Evolutionary conservation across 257 asterid species (phyloP).

Genomic region (Capsicum baccatum): DNA sequence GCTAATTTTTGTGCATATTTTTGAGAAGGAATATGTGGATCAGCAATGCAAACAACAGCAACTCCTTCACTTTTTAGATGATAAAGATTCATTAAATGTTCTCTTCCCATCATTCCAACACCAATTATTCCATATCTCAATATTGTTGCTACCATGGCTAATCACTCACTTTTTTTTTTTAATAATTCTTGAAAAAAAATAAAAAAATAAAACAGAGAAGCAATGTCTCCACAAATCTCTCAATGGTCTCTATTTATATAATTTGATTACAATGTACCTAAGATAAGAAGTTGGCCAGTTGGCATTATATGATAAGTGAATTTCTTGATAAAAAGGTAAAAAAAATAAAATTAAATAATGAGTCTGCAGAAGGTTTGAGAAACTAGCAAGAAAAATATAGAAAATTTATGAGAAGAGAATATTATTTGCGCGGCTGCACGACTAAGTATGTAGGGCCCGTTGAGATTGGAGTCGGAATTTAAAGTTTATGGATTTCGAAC

Average conservation of each 20-base stretch:
- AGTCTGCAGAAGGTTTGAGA: background rate
- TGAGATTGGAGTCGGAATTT: too few species aligned
- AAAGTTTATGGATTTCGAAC: too few species aligned
- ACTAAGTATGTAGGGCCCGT: background rate
- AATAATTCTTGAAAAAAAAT: background rate
- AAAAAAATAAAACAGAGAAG: background rate
- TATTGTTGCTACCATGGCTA: conserved; percentile 10
- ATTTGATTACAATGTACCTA: background rate
- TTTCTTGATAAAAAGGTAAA: background rate
- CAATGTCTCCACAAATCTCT: conserved; percentile 8
- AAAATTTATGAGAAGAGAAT: background rate
- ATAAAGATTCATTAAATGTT: conserved; percentile 78
- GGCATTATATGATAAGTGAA: background rate
- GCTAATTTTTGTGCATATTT: conserved; percentile 59
- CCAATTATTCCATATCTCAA: conserved; percentile 87
- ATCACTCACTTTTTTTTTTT: background rate
- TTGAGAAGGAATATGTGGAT: conserved; percentile 88
- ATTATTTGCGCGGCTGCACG: background rate
- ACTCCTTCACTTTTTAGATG: conserved; percentile 70
- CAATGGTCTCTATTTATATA: background rate
- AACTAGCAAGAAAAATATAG: background rate
- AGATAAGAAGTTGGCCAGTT: background rate
- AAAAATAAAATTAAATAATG: background rate
- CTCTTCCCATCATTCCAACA: conserved; percentile 99
- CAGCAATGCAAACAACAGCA: conserved; percentile 82